These are phyloP conservation scores for Euphorbia peplus DNA, from an alignment of 345 rosid species.

Conservation along the genomic window DNA sequence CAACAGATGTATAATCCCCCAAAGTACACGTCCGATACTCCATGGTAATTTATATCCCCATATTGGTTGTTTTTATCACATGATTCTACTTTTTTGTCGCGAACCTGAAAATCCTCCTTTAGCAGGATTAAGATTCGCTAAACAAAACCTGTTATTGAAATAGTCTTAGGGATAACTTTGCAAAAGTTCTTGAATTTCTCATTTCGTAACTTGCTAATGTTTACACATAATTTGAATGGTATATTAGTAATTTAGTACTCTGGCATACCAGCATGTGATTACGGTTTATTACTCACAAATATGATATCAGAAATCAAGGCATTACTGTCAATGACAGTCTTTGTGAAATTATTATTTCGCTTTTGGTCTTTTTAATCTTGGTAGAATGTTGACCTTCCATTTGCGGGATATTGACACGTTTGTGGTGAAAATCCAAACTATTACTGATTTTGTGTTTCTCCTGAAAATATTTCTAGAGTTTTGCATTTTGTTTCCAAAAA, in stretches of 20 bases:
- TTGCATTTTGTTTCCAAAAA: too few relatives aligned
- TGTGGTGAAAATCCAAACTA: too few relatives aligned
- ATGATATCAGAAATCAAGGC: not conserved
- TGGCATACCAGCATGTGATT: not conserved
- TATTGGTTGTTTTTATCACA: not conserved
- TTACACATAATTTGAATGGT: not conserved
- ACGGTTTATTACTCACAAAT: not conserved
- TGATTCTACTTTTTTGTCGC: not conserved
- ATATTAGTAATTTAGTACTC: not conserved
- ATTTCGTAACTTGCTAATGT: not conserved
- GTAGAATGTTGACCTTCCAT: not conserved
- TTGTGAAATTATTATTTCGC: not conserved
- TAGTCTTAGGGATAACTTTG: not conserved
- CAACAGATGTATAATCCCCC: not conserved
- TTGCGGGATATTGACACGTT: not conserved
- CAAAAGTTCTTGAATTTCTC: too few relatives aligned
- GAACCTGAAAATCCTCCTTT: not conserved
- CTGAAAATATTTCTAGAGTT: too few relatives aligned
- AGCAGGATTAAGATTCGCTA: not conserved
- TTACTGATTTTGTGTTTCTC: too few relatives aligned
- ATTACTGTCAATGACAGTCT: not conserved
- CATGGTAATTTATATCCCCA: constrained; percentile 7
- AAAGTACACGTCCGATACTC: constrained; percentile 3
- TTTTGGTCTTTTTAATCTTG: not conserved
- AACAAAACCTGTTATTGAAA: not conserved